phyloP scores from a whole-genome alignment of 192 early-diverging fungal genomes.

The Allomyces macrogynus region DNA sequence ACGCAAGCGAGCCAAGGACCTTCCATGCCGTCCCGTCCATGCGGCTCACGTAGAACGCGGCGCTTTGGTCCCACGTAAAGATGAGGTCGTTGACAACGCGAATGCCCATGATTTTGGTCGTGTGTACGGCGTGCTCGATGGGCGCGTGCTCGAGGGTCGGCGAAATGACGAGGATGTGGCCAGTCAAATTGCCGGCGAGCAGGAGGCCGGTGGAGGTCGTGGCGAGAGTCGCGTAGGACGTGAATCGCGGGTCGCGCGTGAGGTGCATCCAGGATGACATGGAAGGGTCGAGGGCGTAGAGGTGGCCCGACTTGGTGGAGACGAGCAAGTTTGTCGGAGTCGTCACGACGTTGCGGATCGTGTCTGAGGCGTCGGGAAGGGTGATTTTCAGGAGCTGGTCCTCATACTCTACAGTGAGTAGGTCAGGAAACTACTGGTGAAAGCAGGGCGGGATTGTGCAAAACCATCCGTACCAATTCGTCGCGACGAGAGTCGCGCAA shows the following conservation, averaged over 20 bases:
- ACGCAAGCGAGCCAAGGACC: no score
- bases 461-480: conserved; percentile 20
- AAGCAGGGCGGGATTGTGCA: no score
- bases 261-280: no score
- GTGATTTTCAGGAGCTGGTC: not conserved
- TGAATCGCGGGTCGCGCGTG: no score
- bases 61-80: no score
- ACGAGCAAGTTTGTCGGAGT: not conserved
- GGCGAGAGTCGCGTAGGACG: no score
- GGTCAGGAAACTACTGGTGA: not conserved
- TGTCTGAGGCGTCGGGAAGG: not conserved
- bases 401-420: not conserved
- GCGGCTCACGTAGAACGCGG: no score
- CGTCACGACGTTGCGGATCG: not conserved
- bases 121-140: not conserved
- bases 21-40: no score
- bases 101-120: not conserved
- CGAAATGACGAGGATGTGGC: no score
- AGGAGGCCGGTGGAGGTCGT: no score
- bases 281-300: not conserved
- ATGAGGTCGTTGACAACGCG: not conserved
- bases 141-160: no score
- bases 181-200: no score
- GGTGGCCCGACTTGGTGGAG: not conserved
- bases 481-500: conserved; percentile 25